Evolutionary conservation across 2,329 filamentous ascomycete species (phyloP).

Genomic region (Arachnopeziza araneosa): DNA sequence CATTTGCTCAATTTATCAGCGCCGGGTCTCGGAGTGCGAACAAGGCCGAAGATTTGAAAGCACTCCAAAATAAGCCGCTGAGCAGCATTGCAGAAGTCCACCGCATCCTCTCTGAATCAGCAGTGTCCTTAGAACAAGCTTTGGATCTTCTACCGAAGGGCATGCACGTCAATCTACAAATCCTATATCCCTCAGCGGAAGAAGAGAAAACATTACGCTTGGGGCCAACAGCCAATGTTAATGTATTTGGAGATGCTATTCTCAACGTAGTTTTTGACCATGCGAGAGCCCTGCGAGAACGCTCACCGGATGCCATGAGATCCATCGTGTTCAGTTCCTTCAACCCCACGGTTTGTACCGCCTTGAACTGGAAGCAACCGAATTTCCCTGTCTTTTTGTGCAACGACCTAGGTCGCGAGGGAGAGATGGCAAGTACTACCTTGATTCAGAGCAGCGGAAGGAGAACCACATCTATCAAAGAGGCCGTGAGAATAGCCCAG

Average conservation of each 20-base stretch:
- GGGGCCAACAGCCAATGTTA: conserved; percentile 74
- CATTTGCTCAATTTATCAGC: conserved; percentile 62
- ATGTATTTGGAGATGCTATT: conserved; percentile 77
- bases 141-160: conserved; percentile 68
- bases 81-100: conserved; percentile 62
- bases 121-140: conserved; percentile 73
- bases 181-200: conserved; percentile 73
- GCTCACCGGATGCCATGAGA: conserved; percentile 66
- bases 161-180: conserved; percentile 87
- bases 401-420: conserved; percentile 76
- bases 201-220: conserved; percentile 68
- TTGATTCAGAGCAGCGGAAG: conserved; percentile 51
- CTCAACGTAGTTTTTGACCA: conserved; percentile 87
- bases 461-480: conserved; percentile 81
- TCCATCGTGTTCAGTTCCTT: conserved; percentile 94
- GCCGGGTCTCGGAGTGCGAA: conserved; percentile 29
- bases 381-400: conserved; percentile 96
- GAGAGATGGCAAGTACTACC: conserved; percentile 27
- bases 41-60: conserved; percentile 35
- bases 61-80: conserved; percentile 41
- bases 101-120: conserved; percentile 65
- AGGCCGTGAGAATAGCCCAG: conserved; percentile 86
- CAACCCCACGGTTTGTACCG: conserved; percentile 83
- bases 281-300: conserved; percentile 62
- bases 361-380: conserved; percentile 98